Base-by-base conservation (phyloP, 177 flowering plant genomes). In the Vitis hybrid region DNA sequence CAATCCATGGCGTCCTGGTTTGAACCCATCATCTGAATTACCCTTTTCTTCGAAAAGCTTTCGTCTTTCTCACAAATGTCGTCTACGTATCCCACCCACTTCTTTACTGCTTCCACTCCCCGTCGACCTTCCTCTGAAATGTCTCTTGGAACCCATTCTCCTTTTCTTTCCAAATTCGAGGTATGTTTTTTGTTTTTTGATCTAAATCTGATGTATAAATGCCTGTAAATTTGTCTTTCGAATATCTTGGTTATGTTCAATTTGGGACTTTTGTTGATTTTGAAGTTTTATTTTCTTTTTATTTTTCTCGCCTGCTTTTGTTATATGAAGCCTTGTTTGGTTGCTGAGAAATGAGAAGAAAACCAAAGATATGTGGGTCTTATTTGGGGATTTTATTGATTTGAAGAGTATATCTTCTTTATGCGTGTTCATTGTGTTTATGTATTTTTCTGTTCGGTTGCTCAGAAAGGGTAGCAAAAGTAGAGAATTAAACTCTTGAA, bases 101-200 rank as follows among this genome's bases (percentile, higher is more conserved):
- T 67, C 60, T 13, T 74, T 52, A 71, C 76, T 68, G 72, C 74
- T 52, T 71, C 75, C 59, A 30, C 68, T 35, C 76, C 57, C 49
- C 51, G 55, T 19, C 75, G 56, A 35, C 12, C 40, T 64, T 52
- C 70, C 52, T 13, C 78, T 10, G 59, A 21, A 40, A 60, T 64
- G 66, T 56, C 71, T 24, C 60, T 68, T n/a, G 54, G 49, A 19
- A 68, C 64, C 14, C 32, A 11, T 63, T 50, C 70, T 50, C 64
- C 57, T 35, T 49, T 19, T 30, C 68, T 65, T 51, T 76, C 56
- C 4, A 69, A 56, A 5, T 61, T 70, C 72, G 74, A 74, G 80
- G 86, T 69, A 76, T 70, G 54, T 24, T 60, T 17, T 40, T 1
- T 8, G n/a, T 19, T 5, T 52, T 21, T 14, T 35, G 3, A 21